Evolutionary conservation across 345 rosid genomes (phyloP), one percentile per base, ranked within the genome.

Genomic region (Populus simonii): DNA sequence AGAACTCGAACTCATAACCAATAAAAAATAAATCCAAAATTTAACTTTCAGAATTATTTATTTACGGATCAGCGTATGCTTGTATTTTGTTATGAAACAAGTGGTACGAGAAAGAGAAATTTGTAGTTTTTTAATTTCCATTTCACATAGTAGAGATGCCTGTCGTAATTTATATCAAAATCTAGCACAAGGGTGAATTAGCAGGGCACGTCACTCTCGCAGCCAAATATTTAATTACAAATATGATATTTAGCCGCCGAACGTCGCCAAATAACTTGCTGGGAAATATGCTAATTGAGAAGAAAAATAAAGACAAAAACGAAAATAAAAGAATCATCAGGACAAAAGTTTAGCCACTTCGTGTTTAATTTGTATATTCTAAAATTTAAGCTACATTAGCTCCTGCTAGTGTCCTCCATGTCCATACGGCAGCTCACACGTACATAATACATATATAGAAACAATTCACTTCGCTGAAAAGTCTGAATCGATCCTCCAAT

Each of bases 31-130:
- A 29, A 29, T 29, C 1, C 1, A 29, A 29, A 29, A 1, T 31
- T 2, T 31, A 2, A 31, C 3, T 0, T 0, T 31, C 0, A 1
- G 0, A 31, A 3, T 2, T 31, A 31, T 41, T 41, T 3, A 8
- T 3, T 4, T 41, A 13, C 45, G 13, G 10, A 0, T 10, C 13
- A 2, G 55, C 20, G 0, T 16, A 17, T 18, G 23, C 59, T 20
- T 17, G 23, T 20, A 20, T 7, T 55, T 3, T 57, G 63, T 3
- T 3, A 57, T 9, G 27, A 9, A 57, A n/a, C 23, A n/a, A 3
- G 63, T 8, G 13, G 13, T 8, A n/a, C 51, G 51, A 15, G 23
- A 11, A 25, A 68, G 16, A 18, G 49, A 45, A 4, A 33, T 57
- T 8, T 57, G 1, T 57, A 1, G 13, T 57, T 57, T n/a, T n/a